Percentiles rank a stretch among this genome's conserved stretches.
Evolutionary conservation across 2,329 filamentous ascomycete genomes (phyloP).

Genomic region (Exophiala spinifera): DNA sequence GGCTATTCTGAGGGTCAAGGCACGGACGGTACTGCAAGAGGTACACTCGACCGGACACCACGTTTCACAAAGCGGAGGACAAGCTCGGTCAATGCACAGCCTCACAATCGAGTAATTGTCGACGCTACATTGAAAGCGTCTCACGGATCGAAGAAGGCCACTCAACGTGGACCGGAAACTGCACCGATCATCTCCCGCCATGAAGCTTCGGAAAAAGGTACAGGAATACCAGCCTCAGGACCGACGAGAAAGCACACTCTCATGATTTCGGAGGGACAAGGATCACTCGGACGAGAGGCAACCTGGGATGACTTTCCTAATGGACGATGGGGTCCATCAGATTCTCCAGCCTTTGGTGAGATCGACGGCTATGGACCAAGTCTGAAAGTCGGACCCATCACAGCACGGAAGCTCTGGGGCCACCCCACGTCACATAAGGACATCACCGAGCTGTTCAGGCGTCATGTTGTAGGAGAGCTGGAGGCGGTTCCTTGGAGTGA

Average conservation of each 20-base stretch:
- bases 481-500: conserved; percentile 90
- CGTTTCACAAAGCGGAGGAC: conserved; percentile 56
- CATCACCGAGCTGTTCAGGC: conserved; percentile 75
- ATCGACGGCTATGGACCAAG: conserved; percentile 99
- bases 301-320: conserved; percentile 99
- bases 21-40: not conserved
- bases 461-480: conserved; percentile 75
- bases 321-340: conserved; percentile 88
- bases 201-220: conserved; percentile 73
- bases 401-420: conserved; percentile 83
- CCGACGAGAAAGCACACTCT: conserved; percentile 81
- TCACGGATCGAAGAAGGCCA: conserved; percentile 30
- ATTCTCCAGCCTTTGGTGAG: conserved; percentile 90
- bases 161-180: conserved; percentile 2
- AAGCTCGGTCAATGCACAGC: conserved; percentile 78
- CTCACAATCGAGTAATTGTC: conserved; percentile 83
- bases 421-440: conserved; percentile 67
- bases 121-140: conserved; percentile 54
- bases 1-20: not conserved
- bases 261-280: conserved; percentile 91
- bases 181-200: conserved; percentile 29
- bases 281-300: conserved; percentile 82
- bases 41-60: not conserved
- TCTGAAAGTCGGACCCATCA: conserved; percentile 80
- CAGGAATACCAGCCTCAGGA: conserved; percentile 67